Conservation (phyloP, 129 eudicot species). For the carrot (Daucus carota) region DH1_v3.0 NC_030382.2:34888001-34888500, state of each 20-base stretch:
- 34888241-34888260: too few species aligned
- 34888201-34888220: too few species aligned
- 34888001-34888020: not conserved
- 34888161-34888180: too few species aligned
- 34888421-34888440: not conserved
- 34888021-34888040: not conserved
- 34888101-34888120: too few species aligned
- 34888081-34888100: not conserved
- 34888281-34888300: too few species aligned
- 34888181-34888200: too few species aligned
- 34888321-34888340: not conserved
- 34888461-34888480: not conserved
- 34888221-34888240: too few species aligned
- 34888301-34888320: too few species aligned
- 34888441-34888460: not conserved
- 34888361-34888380: not conserved
- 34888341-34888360: not conserved
- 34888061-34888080: too few species aligned
- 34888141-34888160: too few species aligned
- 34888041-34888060: not conserved
- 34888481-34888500: not conserved
- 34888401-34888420: not conserved
- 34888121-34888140: too few species aligned
- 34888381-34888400: not conserved
- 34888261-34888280: too few species aligned